These are phyloP conservation scores for Scheffersomyces cryptocercus DNA, from an alignment of 1,139 yeast species.

Conservation along the genomic window DNA sequence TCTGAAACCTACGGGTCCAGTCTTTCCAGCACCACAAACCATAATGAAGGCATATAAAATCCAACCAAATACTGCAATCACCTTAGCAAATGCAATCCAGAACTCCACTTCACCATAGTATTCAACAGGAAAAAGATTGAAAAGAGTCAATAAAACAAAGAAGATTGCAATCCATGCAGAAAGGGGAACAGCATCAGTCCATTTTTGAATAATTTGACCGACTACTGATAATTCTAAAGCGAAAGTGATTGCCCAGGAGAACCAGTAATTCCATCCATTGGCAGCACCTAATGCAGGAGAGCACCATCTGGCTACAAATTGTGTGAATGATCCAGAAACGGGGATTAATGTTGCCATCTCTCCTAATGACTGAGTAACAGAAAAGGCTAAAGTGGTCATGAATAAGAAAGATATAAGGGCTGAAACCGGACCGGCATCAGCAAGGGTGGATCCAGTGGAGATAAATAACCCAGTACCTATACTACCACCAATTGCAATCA, in stretches of 20 bases:
- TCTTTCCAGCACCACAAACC: slow-evolving; percentile 8
- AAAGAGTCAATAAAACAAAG: slow-evolving; percentile 15
- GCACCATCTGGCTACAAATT: slow-evolving; percentile 50
- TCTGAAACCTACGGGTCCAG: slow-evolving; percentile 16
- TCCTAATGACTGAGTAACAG: slow-evolving; percentile 36
- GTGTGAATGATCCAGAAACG: slow-evolving; percentile 31
- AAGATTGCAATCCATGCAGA: slow-evolving; percentile 75
- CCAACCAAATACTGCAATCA: slow-evolving; percentile 70
- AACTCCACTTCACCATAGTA: slow-evolving; percentile 11
- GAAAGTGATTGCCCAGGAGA: slow-evolving; percentile 77
- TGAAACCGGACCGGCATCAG: slow-evolving; percentile 40
- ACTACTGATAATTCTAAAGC: slow-evolving; percentile 79
- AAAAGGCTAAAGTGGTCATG: slow-evolving; percentile 33
- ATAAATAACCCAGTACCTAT: slow-evolving; percentile 43
- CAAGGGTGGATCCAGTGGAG: slow-evolving; percentile 32
- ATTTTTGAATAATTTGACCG: slow-evolving; percentile 68
- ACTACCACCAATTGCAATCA: slow-evolving; percentile 29
- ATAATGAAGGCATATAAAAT: slow-evolving; percentile 60
- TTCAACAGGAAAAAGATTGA: slow-evolving; percentile 8
- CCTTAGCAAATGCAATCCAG: slow-evolving; percentile 57
- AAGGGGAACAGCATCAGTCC: slow-evolving; percentile 70
- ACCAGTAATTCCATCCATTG: slow-evolving; percentile 80
- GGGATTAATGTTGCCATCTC: slow-evolving; percentile 44
- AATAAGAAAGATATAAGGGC: slow-evolving; percentile 33
- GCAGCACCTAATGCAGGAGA: slow-evolving; percentile 73